Evolutionary conservation across 1,284 basidiomycete genomes (phyloP), one percentile per base, ranked within the genome.

Genomic region (Lentinula novae-zelandiae): DNA sequence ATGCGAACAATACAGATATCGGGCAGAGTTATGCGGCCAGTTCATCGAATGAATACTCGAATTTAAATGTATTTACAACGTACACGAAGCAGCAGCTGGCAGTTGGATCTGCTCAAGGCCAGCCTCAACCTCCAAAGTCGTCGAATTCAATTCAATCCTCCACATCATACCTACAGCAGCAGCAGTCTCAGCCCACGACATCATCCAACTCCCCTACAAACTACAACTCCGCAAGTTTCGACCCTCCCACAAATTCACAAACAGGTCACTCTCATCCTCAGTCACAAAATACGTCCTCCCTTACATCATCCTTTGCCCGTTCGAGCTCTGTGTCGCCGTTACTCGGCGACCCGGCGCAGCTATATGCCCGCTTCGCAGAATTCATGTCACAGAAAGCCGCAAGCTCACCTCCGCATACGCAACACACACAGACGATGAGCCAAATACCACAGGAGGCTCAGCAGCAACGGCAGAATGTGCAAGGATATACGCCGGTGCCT

Each of bases 361-460:
- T 56, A 6, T 56, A 56, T 46, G 42, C 54, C n/a, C 54, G 54
- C 5, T 56, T 56, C 42, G 15, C 54, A 34, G 54, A 56, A 13
- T 56, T 56, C 31, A 46, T 56, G 54, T 31, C 54, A 5, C 54
- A 17, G 40, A 56, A 56, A 48, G 39, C 15, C 7, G 4, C 31
- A n/a, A 42, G 20, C 9, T 42, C 42, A n/a, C 42, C 42, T n/a
- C 40, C 17, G 54, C 54, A 54, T 10, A 5, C 5, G 15, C 53
- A 40, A 22, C 53, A 54, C 22, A 27, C 20, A 33, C 39, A n/a
- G 42, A 56, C 39, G 42, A 56, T 46, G 42, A 46, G 39, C 20
- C 54, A 52, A 15, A 20, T 50, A 20, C 48, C 48, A 36, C 50
- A 46, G 10, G 22, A 34, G 13, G 2, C 53, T 33, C 54, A 33